Evolutionary conservation across 768 basidiomycete species (phyloP).

Genomic region (Pleurotus tuoliensis): DNA sequence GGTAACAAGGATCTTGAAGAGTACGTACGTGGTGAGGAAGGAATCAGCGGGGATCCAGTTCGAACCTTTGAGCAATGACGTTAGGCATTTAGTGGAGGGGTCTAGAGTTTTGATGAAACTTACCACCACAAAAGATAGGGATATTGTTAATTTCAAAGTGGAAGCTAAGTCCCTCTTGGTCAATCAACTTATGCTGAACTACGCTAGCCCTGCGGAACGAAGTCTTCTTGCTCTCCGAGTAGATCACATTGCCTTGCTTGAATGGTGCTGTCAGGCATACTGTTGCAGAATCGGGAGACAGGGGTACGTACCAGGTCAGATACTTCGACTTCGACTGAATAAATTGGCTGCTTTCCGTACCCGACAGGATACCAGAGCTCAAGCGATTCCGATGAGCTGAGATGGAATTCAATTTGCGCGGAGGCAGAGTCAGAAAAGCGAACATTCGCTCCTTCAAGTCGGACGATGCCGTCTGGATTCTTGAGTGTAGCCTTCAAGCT

Average conservation of each 20-base stretch:
- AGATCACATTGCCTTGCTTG: conserved; percentile 50
- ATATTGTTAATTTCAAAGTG: conserved; percentile 90
- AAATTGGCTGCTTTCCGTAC: conserved; percentile 79
- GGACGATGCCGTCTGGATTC: conserved; percentile 42
- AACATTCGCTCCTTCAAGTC: conserved; percentile 34
- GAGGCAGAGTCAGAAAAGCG: conserved; percentile 25
- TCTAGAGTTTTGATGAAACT: conserved; percentile 8
- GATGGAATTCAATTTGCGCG: conserved; percentile 41
- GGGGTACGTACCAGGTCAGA: conserved; percentile 43
- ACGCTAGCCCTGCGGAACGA: conserved; percentile 78
- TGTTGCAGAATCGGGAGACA: neutral
- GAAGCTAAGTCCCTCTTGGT: conserved; percentile 78
- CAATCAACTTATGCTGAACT: conserved; percentile 76
- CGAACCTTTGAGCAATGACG: conserved; percentile 42
- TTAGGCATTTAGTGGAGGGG: neutral
- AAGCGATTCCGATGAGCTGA: conserved; percentile 46
- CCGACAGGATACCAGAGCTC: conserved; percentile 86
- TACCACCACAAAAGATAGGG: conserved; percentile 83
- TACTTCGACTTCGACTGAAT: conserved; percentile 57
- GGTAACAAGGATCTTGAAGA: neutral
- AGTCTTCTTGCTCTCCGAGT: conserved; percentile 53
- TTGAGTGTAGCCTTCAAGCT: conserved; percentile 45
- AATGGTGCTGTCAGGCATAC: neutral
- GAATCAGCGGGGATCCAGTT: conserved; percentile 97
- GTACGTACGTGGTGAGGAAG: conserved; percentile 73